A percentile compares a stretch with the other conserved stretches of the same genome.
Evolutionary conservation across 148 eudicot species (phyloP).

Genomic region (Rheum nobile): DNA sequence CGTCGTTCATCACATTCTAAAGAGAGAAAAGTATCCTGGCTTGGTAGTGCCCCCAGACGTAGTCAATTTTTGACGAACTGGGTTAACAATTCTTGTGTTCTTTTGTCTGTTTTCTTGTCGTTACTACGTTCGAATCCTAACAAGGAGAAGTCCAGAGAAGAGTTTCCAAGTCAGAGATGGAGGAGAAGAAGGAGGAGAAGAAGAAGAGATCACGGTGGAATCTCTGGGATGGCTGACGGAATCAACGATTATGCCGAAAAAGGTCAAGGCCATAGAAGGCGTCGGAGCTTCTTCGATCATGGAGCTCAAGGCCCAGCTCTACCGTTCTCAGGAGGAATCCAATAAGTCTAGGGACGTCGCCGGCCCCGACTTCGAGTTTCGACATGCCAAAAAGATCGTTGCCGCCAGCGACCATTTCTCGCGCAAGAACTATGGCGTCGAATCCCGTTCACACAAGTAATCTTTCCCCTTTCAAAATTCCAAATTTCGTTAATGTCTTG

Average conservation of each 20-base stretch:
- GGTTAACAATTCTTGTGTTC: too few species aligned
- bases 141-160: background rate
- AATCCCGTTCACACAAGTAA: slow-evolving; percentile 57
- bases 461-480: background rate
- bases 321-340: slow-evolving; percentile 78
- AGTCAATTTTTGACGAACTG: too few species aligned
- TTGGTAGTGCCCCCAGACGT: too few species aligned
- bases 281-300: slow-evolving; percentile 81
- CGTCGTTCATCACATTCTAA: too few species aligned
- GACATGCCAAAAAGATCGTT: slow-evolving; percentile 55
- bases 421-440: slow-evolving; percentile 62
- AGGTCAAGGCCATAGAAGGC: slow-evolving; percentile 71
- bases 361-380: slow-evolving; percentile 38
- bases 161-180: slow-evolving; percentile 13
- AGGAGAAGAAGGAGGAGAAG: slow-evolving; percentile 21
- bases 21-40: too few species aligned
- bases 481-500: background rate
- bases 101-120: too few species aligned
- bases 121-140: too few species aligned
- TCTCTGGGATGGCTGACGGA: slow-evolving; percentile 97
- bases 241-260: slow-evolving; percentile 86
- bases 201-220: slow-evolving; percentile 40
- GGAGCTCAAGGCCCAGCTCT: slow-evolving; percentile 80
- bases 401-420: slow-evolving; percentile 28
- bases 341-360: slow-evolving; percentile 38